Percentiles rank a stretch among this genome's conserved stretches.
These are phyloP conservation scores for Myrica gale DNA, from an alignment of 306 rosid species.

Conservation along the genomic window DNA sequence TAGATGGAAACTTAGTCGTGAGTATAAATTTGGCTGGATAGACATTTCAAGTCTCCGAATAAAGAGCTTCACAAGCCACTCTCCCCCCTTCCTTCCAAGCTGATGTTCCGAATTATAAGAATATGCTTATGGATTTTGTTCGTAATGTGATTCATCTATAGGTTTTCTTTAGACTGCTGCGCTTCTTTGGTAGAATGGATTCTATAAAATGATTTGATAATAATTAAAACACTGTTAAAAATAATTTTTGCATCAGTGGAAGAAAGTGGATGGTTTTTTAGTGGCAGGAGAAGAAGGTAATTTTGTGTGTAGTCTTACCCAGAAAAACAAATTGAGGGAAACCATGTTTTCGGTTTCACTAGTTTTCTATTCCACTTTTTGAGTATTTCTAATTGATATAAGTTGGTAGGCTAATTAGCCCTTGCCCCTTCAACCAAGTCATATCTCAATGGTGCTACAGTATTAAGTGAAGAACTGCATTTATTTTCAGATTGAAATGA, in stretches of 20 bases:
- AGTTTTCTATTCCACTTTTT: too few species aligned
- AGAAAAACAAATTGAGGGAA: not conserved
- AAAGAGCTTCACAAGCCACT: not conserved
- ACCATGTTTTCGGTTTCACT: not conserved
- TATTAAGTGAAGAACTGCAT: constrained; percentile 16
- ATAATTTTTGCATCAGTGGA: not conserved
- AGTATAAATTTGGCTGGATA: not conserved
- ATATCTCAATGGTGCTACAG: constrained; percentile 15
- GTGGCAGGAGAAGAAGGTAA: not conserved
- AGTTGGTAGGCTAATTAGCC: not conserved
- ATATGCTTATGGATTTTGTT: not conserved
- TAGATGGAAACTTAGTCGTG: not conserved
- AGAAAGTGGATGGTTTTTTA: not conserved
- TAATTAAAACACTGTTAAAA: too few species aligned
- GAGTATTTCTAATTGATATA: too few species aligned
- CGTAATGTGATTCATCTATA: not conserved
- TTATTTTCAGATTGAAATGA: constrained; percentile 66
- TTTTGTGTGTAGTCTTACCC: not conserved
- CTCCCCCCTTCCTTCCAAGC: not conserved
- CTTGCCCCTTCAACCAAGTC: not conserved
- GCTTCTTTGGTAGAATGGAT: not conserved
- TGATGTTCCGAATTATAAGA: not conserved
- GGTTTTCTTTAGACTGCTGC: not conserved
- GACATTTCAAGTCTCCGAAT: not conserved
- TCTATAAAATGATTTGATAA: not conserved